These are phyloP conservation scores for Coemansia sp. DNA, from an alignment of 192 early-diverging fungal genomes.

Conservation along the genomic window DNA sequence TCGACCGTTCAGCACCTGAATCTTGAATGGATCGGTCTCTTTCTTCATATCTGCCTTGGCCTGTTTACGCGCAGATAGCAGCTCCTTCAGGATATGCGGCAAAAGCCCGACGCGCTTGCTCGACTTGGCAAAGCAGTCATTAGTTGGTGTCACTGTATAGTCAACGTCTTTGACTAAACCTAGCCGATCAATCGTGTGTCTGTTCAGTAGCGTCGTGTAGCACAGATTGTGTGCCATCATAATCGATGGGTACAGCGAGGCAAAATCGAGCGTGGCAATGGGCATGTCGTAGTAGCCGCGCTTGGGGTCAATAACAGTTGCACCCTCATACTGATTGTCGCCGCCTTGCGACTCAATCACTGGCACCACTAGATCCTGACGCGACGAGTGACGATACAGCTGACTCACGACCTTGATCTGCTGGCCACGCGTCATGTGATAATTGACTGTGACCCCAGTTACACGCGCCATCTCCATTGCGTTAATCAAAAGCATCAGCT, in stretches of 20 bases:
- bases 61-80: constrained; percentile 86
- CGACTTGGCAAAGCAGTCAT: constrained; percentile 85
- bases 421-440: constrained; percentile 89
- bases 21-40: constrained; percentile 93
- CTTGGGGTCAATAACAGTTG: constrained; percentile 92
- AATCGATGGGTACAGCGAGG: constrained; percentile 96
- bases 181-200: constrained; percentile 58
- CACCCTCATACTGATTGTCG: constrained; percentile 92
- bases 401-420: constrained; percentile 99
- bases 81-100: constrained; percentile 84
- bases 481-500: constrained; percentile 95
- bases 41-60: constrained; percentile 93
- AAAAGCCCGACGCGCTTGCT: constrained; percentile 74
- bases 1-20: constrained; percentile 91
- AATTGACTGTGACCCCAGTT: constrained; percentile 94
- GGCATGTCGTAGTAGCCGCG: constrained; percentile 93
- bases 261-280: constrained; percentile 98
- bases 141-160: constrained; percentile 85
- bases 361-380: constrained; percentile 86
- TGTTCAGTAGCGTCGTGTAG: constrained; percentile 82
- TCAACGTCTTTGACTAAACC: constrained; percentile 73
- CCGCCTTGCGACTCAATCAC: constrained; percentile 74
- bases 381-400: constrained; percentile 80
- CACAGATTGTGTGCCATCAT: constrained; percentile 99
- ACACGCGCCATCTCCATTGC: constrained; percentile 99